Evolutionary conservation across 176 grass and related monocot species (phyloP).

Genomic region (Puya raimondii): DNA sequence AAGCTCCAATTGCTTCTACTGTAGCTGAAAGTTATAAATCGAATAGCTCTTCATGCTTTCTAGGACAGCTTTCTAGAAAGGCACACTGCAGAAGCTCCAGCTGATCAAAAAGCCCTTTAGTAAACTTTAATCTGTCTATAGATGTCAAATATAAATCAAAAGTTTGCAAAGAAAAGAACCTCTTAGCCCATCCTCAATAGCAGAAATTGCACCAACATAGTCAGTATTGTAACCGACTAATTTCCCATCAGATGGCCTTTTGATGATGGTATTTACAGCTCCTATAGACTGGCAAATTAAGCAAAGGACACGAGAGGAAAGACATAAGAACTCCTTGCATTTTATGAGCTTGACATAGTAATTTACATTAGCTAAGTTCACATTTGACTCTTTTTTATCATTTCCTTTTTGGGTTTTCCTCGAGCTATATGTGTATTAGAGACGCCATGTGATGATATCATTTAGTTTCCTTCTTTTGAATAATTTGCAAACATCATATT

Average conservation of each 20-base stretch:
- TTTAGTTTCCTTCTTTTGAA: background rate
- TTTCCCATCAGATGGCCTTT: constrained; percentile 58
- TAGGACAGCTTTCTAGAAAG: too few relatives aligned
- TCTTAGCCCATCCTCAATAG: constrained; percentile 97
- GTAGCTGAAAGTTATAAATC: too few relatives aligned
- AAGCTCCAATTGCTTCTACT: too few relatives aligned
- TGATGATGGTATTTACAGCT: constrained; percentile 94
- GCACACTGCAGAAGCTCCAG: too few relatives aligned
- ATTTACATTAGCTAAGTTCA: too few relatives aligned
- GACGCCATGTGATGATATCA: background rate
- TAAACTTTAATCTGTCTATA: background rate
- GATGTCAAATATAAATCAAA: constrained; percentile 1
- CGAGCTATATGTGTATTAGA: too few relatives aligned
- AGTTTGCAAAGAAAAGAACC: constrained; percentile 37
- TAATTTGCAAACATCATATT: too few relatives aligned
- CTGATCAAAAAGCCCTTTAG: too few relatives aligned
- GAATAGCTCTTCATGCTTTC: too few relatives aligned
- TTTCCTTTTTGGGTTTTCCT: too few relatives aligned
- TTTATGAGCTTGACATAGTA: too few relatives aligned
- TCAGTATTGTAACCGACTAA: constrained; percentile 96
- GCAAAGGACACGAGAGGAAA: background rate
- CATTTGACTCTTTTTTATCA: too few relatives aligned
- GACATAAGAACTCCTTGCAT: background rate
- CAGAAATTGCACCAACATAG: constrained; percentile 96
- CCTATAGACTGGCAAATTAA: constrained; percentile 60